phyloP scores from a whole-genome alignment of 2,329 filamentous ascomycete genomes.

The Dryadomyces quercivorus region DNA sequence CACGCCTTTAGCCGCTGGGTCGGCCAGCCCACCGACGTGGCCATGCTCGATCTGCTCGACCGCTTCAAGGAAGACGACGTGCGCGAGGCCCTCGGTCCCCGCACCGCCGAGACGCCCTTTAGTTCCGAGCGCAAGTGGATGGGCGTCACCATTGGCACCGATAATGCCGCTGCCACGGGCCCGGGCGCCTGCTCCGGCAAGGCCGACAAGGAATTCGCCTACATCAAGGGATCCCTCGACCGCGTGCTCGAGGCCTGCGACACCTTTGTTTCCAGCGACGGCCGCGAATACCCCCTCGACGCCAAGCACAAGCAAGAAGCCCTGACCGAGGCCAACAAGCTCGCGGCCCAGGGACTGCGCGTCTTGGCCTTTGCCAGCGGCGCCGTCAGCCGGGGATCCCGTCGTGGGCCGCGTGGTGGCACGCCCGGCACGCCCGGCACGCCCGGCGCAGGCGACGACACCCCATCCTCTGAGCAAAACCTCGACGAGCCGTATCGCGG shows the following conservation, averaged over 20 bases:
- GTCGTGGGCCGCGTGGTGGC: conserved; percentile 28
- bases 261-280: conserved; percentile 77
- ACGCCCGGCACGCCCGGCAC: conserved; percentile 31
- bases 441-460: conserved; percentile 13
- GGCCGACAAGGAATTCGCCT: conserved; percentile 66
- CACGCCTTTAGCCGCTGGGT: conserved; percentile 76
- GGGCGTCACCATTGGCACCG: conserved; percentile 73
- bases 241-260: conserved; percentile 77
- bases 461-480: conserved; percentile 20
- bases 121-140: conserved; percentile 99
- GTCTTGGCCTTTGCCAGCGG: conserved; percentile 93
- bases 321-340: conserved; percentile 64
- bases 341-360: conserved; percentile 81
- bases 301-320: conserved; percentile 62
- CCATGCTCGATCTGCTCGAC: conserved; percentile 89
- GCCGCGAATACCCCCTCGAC: conserved; percentile 76
- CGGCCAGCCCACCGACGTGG: conserved; percentile 92
- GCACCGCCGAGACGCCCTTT: conserved; percentile 80
- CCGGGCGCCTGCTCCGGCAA: too few species aligned
- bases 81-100: conserved; percentile 70
- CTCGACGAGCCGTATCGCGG: conserved; percentile 66
- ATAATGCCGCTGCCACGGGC: conserved; percentile 15
- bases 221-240: conserved; percentile 92
- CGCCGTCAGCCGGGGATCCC: conserved; percentile 27
- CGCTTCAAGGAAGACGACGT: conserved; percentile 85